Percentiles rank a stretch among this genome's conserved stretches.
Conservation (phyloP, 805 yeast genomes). For the Yarrowia alimentaria region DNA sequence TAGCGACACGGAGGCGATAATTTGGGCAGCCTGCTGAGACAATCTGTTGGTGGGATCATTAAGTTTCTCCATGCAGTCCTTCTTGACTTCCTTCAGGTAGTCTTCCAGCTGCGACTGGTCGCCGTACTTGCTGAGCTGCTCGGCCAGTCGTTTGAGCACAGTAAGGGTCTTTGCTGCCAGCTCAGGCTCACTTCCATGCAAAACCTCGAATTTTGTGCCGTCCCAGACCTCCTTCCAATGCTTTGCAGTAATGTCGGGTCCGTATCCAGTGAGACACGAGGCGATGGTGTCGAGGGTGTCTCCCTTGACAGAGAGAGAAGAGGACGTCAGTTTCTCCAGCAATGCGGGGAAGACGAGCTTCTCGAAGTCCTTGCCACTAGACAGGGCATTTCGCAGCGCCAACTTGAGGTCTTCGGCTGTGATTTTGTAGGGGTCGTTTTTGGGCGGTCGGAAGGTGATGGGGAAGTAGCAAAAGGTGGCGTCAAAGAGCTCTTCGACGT, state of each 20-base stretch:
- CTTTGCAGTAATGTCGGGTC: slow-evolving; percentile 48
- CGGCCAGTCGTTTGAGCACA: slow-evolving; percentile 48
- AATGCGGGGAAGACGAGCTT: slow-evolving; percentile 73
- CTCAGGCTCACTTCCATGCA: slow-evolving; percentile 66
- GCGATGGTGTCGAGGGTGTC: slow-evolving; percentile 69
- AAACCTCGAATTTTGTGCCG: slow-evolving; percentile 81
- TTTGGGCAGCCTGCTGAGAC: slow-evolving; percentile 58
- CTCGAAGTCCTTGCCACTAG: slow-evolving; percentile 62
- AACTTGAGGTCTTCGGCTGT: slow-evolving; percentile 68
- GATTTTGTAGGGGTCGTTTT: slow-evolving; percentile 80
- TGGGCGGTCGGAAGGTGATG: slow-evolving; percentile 88
- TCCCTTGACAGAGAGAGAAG: slow-evolving; percentile 45
- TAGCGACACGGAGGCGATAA: slow-evolving; percentile 56
- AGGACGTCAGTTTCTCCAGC: slow-evolving; percentile 45
- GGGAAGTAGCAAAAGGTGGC: slow-evolving; percentile 94
- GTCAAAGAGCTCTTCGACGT: slow-evolving; percentile 74
- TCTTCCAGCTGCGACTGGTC: slow-evolving; percentile 40
- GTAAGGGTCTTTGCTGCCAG: slow-evolving; percentile 44
- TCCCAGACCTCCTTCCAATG: slow-evolving; percentile 82
- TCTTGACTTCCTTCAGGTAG: slow-evolving; percentile 38
- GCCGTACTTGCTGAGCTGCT: slow-evolving; percentile 39
- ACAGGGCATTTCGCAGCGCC: slow-evolving; percentile 59
- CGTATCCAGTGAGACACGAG: slow-evolving; percentile 55
- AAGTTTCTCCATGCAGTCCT: slow-evolving; percentile 54
- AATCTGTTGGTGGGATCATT: slow-evolving; percentile 51